Base-by-base conservation (phyloP, 257 asterid genomes). In the Penstemon newberryi region DNA sequence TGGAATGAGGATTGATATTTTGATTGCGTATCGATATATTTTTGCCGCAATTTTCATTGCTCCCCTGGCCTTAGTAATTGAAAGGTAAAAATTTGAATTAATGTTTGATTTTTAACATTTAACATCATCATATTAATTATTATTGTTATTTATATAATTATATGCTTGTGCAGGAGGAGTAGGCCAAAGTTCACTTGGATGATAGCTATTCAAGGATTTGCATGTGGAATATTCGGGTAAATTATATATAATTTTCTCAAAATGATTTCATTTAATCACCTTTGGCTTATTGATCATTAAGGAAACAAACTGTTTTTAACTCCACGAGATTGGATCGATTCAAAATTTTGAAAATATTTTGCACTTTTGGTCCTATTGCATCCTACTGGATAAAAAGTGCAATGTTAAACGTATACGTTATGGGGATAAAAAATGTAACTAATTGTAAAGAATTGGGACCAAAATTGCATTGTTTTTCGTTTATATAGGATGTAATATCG, bases 181-280 rank as follows among this genome's bases (percentile, higher is more conserved):
- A 74, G 86, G 75, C 85, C 89, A 8, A 82, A 78, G 54, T 44
- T 86, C 65, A 84, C 89, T 9, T 54, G 87, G 86, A 81, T 25
- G 72, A 68, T 84, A 57, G 47, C 71, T 56, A 46, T 81, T 43
- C 89, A 81, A 74, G 86, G 78, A 5, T 76, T 84, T 66, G 45
- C 66, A 5, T 74, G 74, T 65, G 87, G 79, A 7, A 59, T 86
- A 45, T 78, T 86, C 15, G 89, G 92, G 92, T 86, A 69, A 71
- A 49, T 50, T 10, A 1, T 51, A 52, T 5, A 5, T 18, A 45
- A 51, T 40, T 60, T 18, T 52, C 15, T 8, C 8, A 11, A 61
- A 44, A 15, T 15, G 18, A 15, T 15, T 15, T 6, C 8, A 44
- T 71, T 42, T 40, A 6, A 18, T 11, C 44, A 18, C 19, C 43